phyloP scores from a whole-genome alignment of 768 basidiomycete genomes.

The Tylopilus vinaceipallidus region DNA sequence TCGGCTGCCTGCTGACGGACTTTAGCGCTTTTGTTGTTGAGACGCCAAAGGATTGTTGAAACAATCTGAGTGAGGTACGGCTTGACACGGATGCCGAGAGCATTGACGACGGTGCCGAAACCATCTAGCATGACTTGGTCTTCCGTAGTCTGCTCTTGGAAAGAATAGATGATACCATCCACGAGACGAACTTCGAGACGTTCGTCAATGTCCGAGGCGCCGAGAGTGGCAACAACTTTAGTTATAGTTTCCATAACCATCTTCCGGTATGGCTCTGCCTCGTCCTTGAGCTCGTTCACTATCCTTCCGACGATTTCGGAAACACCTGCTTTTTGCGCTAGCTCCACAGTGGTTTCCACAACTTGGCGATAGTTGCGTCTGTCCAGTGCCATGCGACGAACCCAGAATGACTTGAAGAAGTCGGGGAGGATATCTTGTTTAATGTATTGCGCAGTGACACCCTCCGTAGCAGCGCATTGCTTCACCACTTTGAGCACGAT shows the following conservation, averaged over 20 bases:
- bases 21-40: conserved; percentile 99
- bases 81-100: conserved; percentile 94
- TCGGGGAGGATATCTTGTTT: conserved; percentile 98
- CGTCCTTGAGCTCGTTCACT: conserved; percentile 60
- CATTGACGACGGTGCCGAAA: conserved; percentile 96
- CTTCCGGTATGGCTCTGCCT: conserved; percentile 83
- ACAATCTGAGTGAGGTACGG: conserved; percentile 99
- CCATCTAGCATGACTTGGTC: conserved; percentile 99
- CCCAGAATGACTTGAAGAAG: conserved; percentile 99
- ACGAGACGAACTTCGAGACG: conserved; percentile 90
- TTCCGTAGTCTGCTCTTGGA: conserved; percentile 99
- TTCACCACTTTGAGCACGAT: conserved; percentile 99
- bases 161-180: conserved; percentile 98
- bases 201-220: conserved; percentile 98
- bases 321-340: conserved; percentile 96
- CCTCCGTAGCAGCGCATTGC: conserved; percentile 97
- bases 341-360: conserved; percentile 97
- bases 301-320: conserved; percentile 90
- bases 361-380: conserved; percentile 95
- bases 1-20: conserved; percentile 99
- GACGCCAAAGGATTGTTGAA: conserved; percentile 97
- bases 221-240: conserved; percentile 88
- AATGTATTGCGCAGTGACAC: conserved; percentile 94
- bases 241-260: conserved; percentile 99
- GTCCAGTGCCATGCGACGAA: conserved; percentile 95